Base-by-base conservation (phyloP, 108 stramenopile species). In the Thalassiosira profunda region DNA sequence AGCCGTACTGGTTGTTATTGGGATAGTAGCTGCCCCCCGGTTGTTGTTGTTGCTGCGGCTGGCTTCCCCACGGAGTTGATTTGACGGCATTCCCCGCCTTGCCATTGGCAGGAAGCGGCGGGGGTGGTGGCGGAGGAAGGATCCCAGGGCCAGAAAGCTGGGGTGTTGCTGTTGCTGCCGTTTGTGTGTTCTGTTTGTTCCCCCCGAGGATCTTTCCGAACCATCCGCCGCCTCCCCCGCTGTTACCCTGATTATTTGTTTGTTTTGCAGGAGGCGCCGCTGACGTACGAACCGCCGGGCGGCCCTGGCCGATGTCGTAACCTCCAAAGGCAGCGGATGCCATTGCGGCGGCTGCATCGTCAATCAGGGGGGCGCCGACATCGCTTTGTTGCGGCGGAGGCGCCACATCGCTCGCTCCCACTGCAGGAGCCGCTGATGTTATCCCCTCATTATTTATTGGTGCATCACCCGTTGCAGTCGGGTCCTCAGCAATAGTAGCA, bases 91-190 rank as follows among this genome's bases (percentile, higher is more conserved):
- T n/a, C n/a, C n/a, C n/a, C n/a, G n/a, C n/a, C n/a, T n/a, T n/a
- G n/a, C n/a, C n/a, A n/a, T n/a, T n/a, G n/a, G n/a, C n/a, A n/a
- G n/a, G n/a, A n/a, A n/a, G n/a, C n/a, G n/a, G n/a, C 2, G 33
- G 30, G 18, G 51, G 51, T 15, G 51, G 51, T 31, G 51, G 51
- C 14, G 51, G 51, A 52, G 51, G 51, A 6, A 52, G 29, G 7
- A 28, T 31, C 33, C 51, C 33, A 20, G 51, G 51, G n/a, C 33
- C 30, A 31, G 33, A 10, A 10, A 40, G 51, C 30, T 31, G 51
- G 51, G 10, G 5, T 8, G 18, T 52, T 52, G 30, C 29, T 10
- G 2, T 15, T 11, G 29, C 6, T 30, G 14, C 38, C 38, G 38
- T 40, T 40, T 10, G 11, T 40, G n/a, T n/a, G 14, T 40, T 40